Base-by-base conservation (phyloP, 2,329 filamentous ascomycete species). In the Aspergillus intermedius region DNA sequence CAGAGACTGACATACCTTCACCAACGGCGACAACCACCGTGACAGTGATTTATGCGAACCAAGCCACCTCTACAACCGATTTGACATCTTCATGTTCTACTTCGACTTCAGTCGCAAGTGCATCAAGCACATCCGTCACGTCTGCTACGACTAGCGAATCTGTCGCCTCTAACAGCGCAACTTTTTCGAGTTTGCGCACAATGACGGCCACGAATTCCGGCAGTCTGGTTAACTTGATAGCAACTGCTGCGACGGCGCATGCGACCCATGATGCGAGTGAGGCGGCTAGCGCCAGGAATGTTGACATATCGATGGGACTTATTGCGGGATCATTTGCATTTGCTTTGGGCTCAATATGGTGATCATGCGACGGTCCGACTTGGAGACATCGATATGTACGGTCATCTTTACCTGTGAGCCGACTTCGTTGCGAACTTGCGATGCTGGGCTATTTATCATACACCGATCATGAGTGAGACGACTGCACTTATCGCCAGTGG, bases 11-110 rank as follows among this genome's bases (percentile, higher is more conserved):
- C 25, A 58, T 50, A 22, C 58, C 55, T 43, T 65, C 63, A 45
- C 53, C 60, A 19, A 62, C 62, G 37, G 58, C 67, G 21, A 70
- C 67, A 17, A 64, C 66, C 42, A 69, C 70, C 52, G 75, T 74
- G 54, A 74, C 74, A 21, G 55, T 72, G 15, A 44, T 69, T 3
- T 72, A 73, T 13, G 70, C 73, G 40, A 71, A 77, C 15, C 68
- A 72, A 10, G 60, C 64, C 9, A 40, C 37, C 3, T 40, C 37
- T 13, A 40, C 19, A 15, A 40, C 8, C 37, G 17, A 40, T 40
- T 40, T 9, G 9, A 40, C 17, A 17, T 40, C 37, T 10, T 12
- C 37, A 9, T 3, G 8, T 21, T 17, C 37, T 7, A 19, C 37
- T 17, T 35, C 13, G 12, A 35, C 32, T 15, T 9, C 13, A 17